phyloP scores from a whole-genome alignment of 768 basidiomycete species.

The Rubroboletus satanas region DNA sequence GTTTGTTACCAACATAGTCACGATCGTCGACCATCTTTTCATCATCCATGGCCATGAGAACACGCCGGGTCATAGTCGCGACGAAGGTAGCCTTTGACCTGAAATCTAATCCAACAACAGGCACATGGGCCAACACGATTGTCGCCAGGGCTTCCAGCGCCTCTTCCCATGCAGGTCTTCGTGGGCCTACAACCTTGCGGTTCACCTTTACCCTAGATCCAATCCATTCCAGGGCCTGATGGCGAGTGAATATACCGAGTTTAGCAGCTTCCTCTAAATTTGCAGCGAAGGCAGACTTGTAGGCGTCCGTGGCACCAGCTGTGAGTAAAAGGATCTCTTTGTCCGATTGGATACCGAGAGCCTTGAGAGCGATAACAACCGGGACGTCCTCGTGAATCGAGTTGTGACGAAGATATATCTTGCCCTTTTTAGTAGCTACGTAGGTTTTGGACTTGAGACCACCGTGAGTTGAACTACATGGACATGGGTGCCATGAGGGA shows the following conservation, averaged over 20 bases:
- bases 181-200: constrained; percentile 72
- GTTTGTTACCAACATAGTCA: constrained; percentile 99
- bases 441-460: constrained; percentile 96
- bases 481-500: constrained; percentile 10
- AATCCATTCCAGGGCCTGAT: constrained; percentile 94
- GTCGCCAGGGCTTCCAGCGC: constrained; percentile 96
- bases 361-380: constrained; percentile 93
- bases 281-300: constrained; percentile 81
- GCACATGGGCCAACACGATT: constrained; percentile 94
- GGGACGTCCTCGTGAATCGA: constrained; percentile 97
- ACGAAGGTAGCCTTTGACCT: constrained; percentile 94
- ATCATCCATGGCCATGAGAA: constrained; percentile 95
- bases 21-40: constrained; percentile 97
- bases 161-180: constrained; percentile 88
- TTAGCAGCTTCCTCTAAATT: constrained; percentile 94
- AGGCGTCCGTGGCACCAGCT: constrained; percentile 86
- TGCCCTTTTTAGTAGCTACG: constrained; percentile 90
- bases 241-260: constrained; percentile 84
- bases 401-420: constrained; percentile 96
- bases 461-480: constrained; percentile 67
- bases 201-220: constrained; percentile 91
- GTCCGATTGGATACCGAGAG: constrained; percentile 93
- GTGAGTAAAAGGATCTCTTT: constrained; percentile 95
- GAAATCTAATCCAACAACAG: constrained; percentile 85
- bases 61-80: constrained; percentile 94